A percentile compares a stretch with the other conserved stretches of the same genome.
Evolutionary conservation across 352 stramenopile species (phyloP).

Genomic region (Pythium dissimile): DNA sequence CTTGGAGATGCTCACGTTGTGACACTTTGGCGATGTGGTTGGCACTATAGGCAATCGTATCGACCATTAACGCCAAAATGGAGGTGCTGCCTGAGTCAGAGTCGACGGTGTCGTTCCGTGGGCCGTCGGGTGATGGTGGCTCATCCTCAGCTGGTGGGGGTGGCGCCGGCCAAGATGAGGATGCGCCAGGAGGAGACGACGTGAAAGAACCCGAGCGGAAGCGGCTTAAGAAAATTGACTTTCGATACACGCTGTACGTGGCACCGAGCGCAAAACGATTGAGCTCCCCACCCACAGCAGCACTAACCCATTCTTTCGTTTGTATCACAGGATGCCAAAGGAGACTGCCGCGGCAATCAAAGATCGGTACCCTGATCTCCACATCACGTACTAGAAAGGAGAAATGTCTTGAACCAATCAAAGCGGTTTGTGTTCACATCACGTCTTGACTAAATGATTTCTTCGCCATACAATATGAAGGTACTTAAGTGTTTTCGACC

Average conservation of each 20-base stretch:
- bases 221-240: constrained; percentile 86
- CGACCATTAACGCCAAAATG: constrained; percentile 80
- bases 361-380: constrained; percentile 66
- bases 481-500: too few relatives aligned
- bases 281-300: too few relatives aligned
- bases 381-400: constrained; percentile 40
- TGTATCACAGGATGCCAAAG: constrained; percentile 66
- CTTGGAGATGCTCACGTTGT: too few relatives aligned
- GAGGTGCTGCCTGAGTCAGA: constrained; percentile 41
- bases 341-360: constrained; percentile 68
- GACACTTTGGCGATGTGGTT: neutral
- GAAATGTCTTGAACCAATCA: neutral
- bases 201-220: constrained; percentile 69
- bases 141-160: neutral
- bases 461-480: too few relatives aligned
- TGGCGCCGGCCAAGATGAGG: constrained; percentile 16
- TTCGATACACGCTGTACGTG: constrained; percentile 85
- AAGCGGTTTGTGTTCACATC: neutral
- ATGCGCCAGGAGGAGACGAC: constrained; percentile 30
- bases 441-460: too few relatives aligned
- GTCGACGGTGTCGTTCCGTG: neutral
- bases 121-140: neutral
- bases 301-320: neutral
- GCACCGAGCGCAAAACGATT: too few relatives aligned
- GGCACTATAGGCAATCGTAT: constrained; percentile 46